These are phyloP conservation scores for Pichia sporocuriosa DNA, from an alignment of 805 yeast genomes.

Conservation along the genomic window DNA sequence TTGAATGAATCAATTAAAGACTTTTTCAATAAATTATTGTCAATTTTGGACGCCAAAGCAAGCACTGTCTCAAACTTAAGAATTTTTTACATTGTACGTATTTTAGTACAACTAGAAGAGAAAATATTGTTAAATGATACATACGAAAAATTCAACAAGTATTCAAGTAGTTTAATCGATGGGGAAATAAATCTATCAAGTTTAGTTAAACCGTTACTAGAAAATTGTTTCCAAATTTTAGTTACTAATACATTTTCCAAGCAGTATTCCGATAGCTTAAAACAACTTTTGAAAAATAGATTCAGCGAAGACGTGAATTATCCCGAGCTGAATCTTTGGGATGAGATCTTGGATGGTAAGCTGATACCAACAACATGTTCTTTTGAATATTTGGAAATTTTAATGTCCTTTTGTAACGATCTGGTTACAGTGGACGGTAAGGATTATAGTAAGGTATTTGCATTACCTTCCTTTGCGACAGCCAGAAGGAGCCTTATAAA, in stretches of 20 bases:
- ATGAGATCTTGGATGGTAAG: conserved; percentile 1
- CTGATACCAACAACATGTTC: conserved; percentile 22
- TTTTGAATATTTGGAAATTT: conserved; percentile 17
- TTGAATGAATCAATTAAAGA: conserved; percentile 16
- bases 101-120: conserved; percentile 20
- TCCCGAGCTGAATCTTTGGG: conserved; percentile 22
- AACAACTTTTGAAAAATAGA: conserved; percentile 6
- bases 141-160: conserved; percentile 7
- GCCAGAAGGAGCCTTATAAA: conserved; percentile 14
- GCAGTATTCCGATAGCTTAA: conserved; percentile 10
- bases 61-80: conserved; percentile 12
- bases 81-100: conserved; percentile 22
- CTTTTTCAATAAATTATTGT: conserved; percentile 15
- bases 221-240: not conserved
- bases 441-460: conserved; percentile 27
- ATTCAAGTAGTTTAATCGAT: not conserved
- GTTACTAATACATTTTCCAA: not conserved
- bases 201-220: conserved; percentile 14
- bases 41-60: not conserved
- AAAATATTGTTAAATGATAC: conserved; percentile 17
- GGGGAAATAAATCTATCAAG: conserved; percentile 13
- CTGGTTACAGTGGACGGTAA: conserved; percentile 15
- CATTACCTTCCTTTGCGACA: conserved; percentile 14
- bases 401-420: conserved; percentile 17
- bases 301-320: conserved; percentile 9